Evolutionary conservation across 257 asterid species (phyloP), one percentile per base, ranked within the genome.

Genomic region (Solanum sejunctum): DNA sequence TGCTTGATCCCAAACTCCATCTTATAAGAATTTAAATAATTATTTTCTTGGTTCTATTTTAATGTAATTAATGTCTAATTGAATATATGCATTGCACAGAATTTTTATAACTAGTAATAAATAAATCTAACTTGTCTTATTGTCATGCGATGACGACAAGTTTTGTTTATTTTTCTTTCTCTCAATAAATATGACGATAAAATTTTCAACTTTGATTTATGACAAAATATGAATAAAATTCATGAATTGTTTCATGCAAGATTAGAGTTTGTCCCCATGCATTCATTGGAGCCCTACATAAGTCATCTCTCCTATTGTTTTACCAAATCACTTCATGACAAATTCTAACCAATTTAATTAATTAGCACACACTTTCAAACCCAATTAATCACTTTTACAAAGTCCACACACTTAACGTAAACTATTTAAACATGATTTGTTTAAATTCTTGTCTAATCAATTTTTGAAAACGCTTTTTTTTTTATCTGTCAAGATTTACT

Each of bases 261-360:
- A 28, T 78, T 26, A 78, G 6, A 16, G 6, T 78, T 52, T 78
- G 66, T 51, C 12, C 83, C 26, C 82, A 75, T 23, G 60, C 43
- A 75, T 75, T 47, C 12, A 47, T 12, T 12, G 10, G 81, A 41
- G 15, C 41, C 57, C 57, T 7, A 11, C n/a, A 17, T 12, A 3
- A 21, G 81, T 72, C 87, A 36, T 67, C 81, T 75, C 78, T 67
- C n/a, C 43, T 58, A 70, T 77, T 67, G 69, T 86, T 39, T 84
- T 80, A 81, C 79, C 73, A 88, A 87, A 84, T 87, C 86, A 88
- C 77, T 60, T 41, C 63, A 83, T 21, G 83, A 87, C 85, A 49
- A 73, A 58, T 83, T 82, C 78, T 72, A 77, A 79, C 67, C 10
- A 45, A 36, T 54, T 83, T 71, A 47, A 78, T 78, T 78, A 67